phyloP scores from a whole-genome alignment of 1,284 basidiomycete genomes.

The Sphagnurus paluster region DNA sequence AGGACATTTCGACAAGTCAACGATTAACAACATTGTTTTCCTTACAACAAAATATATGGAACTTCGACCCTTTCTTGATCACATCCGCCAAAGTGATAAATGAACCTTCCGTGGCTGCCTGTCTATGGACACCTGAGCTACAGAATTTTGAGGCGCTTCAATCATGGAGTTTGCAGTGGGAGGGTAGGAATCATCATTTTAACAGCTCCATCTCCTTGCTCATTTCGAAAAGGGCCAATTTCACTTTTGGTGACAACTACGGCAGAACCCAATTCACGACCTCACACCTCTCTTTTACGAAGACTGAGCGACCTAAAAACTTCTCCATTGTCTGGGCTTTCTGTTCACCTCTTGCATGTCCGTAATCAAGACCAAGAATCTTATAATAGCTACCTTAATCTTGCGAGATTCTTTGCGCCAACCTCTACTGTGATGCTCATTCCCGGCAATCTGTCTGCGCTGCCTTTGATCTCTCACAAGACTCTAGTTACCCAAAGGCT shows the following conservation, averaged over 20 bases:
- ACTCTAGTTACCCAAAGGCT: slow-evolving; percentile 24
- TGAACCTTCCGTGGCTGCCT: slow-evolving; percentile 40
- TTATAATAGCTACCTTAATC: slow-evolving; percentile 59
- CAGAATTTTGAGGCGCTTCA: slow-evolving; percentile 33
- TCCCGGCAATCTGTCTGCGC: slow-evolving; percentile 42
- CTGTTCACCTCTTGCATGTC: slow-evolving; percentile 51
- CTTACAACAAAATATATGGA: slow-evolving; percentile 18
- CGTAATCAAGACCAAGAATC: slow-evolving; percentile 35
- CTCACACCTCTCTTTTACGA: slow-evolving; percentile 29
- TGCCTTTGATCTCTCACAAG: slow-evolving; percentile 18
- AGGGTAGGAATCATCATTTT: slow-evolving; percentile 34
- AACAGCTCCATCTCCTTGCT: not conserved
- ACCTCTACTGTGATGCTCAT: slow-evolving; percentile 52
- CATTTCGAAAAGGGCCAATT: slow-evolving; percentile 43
- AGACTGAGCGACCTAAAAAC: slow-evolving; percentile 27
- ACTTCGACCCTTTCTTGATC: slow-evolving; percentile 25
- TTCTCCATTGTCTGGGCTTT: slow-evolving; percentile 33
- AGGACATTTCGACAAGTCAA: slow-evolving; percentile 24
- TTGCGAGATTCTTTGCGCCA: slow-evolving; percentile 58
- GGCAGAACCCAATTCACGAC: slow-evolving; percentile 29
- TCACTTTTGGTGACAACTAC: slow-evolving; percentile 53
- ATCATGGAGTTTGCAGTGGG: slow-evolving; percentile 46
- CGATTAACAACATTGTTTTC: slow-evolving; percentile 27
- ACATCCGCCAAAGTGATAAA: slow-evolving; percentile 18
- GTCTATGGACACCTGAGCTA: slow-evolving; percentile 48